These are phyloP conservation scores for Mycena epipterygia DNA, from an alignment of 768 basidiomycete species.

Conservation along the genomic window DNA sequence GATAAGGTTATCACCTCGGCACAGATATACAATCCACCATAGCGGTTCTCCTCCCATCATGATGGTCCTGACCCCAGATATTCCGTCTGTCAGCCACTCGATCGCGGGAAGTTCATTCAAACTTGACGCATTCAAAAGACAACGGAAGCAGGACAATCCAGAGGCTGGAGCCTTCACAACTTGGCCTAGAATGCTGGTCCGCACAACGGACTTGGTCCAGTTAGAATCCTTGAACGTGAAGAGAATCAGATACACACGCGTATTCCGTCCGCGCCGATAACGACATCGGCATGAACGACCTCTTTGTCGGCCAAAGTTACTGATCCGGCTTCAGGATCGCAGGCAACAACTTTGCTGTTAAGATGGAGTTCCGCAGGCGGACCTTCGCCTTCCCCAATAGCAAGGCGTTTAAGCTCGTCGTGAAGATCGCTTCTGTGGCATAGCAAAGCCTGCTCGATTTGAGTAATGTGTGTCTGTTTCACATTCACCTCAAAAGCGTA, in stretches of 20 bases:
- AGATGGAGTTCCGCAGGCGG: slow-evolving; percentile 22
- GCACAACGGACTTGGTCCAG: slow-evolving; percentile 12
- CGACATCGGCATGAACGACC: slow-evolving; percentile 45
- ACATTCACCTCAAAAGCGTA: neutral
- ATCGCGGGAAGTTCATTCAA: slow-evolving; percentile 2
- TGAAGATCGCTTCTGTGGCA: slow-evolving; percentile 27
- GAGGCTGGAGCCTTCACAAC: neutral
- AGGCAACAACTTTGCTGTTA: slow-evolving; percentile 7
- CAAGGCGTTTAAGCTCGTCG: slow-evolving; percentile 28
- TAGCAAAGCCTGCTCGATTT: neutral
- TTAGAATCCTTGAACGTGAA: neutral
- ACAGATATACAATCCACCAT: neutral
- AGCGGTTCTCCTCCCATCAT: neutral
- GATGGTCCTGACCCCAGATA: neutral
- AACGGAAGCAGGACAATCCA: slow-evolving; percentile 18
- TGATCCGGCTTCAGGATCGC: slow-evolving; percentile 44
- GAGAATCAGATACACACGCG: slow-evolving; percentile 7
- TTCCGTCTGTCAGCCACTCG: slow-evolving; percentile 6
- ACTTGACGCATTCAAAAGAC: neutral
- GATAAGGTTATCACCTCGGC: slow-evolving; percentile 5
- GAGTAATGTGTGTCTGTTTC: neutral
- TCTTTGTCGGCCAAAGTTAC: slow-evolving; percentile 53
- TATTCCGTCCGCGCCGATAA: slow-evolving; percentile 31
- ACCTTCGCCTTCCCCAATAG: slow-evolving; percentile 4
- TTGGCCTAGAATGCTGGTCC: slow-evolving; percentile 14